Base-by-base conservation (phyloP, 257 asterid genomes). In the Penstemon eatonii region DNA sequence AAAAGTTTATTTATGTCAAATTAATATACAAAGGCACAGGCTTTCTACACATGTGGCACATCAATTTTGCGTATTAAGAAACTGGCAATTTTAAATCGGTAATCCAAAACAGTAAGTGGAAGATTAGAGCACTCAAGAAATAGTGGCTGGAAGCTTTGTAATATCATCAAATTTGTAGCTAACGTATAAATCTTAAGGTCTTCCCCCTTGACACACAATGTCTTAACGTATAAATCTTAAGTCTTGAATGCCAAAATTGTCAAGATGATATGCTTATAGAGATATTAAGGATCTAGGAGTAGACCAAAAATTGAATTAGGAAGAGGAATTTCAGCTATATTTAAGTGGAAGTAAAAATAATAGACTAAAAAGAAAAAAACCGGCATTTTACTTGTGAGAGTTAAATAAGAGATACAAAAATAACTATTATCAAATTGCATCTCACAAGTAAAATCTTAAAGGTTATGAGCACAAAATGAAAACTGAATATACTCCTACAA, bases 1-100 rank as follows among this genome's bases (percentile, higher is more conserved):
- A 60, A 63, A 45, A 74, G 38, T 65, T 67, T 7, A 2, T n/a
- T 38, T 42, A 50, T 13, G 52, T 60, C 40, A 13, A n/a, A 60
- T 60, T 10, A n/a, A 60, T 49, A 41, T 2, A 41, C 15, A 46
- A 43, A 42, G 15, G 49, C n/a, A 60, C 8, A 38, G 49, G 7
- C 11, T 38, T 19, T 40, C 13, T 6, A 5, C 6, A 7, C 42
- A 49, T 46, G 66, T 7, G 42, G 39, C 65, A 59, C 46, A 55
- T 46, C 18, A 53, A 66, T 39, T 44, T 59, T 45, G 47, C 49
- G n/a, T 45, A 39, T 41, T 54, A 44, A 49, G 15, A 65, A 39
- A 11, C 38, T 51, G 25, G 65, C 66, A 56, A 39, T 42, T 69
- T 53, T 3, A 25, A 7, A 53, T 58, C 6, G 43, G 39, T 43